A percentile compares a stretch with the other conserved stretches of the same genome.
Evolutionary conservation across 2,329 filamentous ascomycete species (phyloP).

Genomic region (Fusarium equiseti): DNA sequence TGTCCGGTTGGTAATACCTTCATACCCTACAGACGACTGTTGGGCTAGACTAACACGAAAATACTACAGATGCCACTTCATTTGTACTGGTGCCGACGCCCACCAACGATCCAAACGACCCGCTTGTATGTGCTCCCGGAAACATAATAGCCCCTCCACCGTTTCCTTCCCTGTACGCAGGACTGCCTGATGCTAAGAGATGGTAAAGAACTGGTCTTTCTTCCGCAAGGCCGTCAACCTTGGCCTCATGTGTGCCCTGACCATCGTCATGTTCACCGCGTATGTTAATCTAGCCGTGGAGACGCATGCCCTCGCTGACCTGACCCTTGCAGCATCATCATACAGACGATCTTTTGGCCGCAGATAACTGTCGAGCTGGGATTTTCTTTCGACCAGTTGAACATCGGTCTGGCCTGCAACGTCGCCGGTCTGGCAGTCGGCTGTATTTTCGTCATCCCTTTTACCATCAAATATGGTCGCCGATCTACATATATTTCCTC

Average conservation of each 20-base stretch:
- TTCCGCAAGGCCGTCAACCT: constrained; percentile 45
- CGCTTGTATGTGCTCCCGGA: constrained; percentile 32
- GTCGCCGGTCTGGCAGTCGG: constrained; percentile 48
- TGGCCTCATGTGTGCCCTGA: constrained; percentile 39
- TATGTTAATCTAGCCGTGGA: background rate
- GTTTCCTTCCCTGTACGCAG: no score
- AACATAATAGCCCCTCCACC: no score
- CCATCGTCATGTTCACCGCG: constrained; percentile 43
- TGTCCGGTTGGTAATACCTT: no score
- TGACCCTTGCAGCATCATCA: constrained; percentile 1
- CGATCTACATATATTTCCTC: constrained; percentile 46
- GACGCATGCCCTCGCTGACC: no score
- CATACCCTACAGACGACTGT: no score
- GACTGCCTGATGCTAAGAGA: no score
- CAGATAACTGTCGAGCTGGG: constrained; percentile 47
- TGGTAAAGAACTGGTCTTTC: constrained; percentile 45
- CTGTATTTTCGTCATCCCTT: constrained; percentile 50
- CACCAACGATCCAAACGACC: constrained; percentile 44
- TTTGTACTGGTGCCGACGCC: constrained; percentile 20
- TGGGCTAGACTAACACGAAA: no score
- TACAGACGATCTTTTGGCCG: constrained; percentile 46
- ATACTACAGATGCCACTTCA: no score
- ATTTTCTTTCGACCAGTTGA: constrained; percentile 44
- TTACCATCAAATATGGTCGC: constrained; percentile 50
- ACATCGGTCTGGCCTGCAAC: constrained; percentile 43